A percentile compares a stretch with the other conserved stretches of the same genome.
Conservation (phyloP, 768 basidiomycete genomes). For the Leccinum truebloodii region DNA sequence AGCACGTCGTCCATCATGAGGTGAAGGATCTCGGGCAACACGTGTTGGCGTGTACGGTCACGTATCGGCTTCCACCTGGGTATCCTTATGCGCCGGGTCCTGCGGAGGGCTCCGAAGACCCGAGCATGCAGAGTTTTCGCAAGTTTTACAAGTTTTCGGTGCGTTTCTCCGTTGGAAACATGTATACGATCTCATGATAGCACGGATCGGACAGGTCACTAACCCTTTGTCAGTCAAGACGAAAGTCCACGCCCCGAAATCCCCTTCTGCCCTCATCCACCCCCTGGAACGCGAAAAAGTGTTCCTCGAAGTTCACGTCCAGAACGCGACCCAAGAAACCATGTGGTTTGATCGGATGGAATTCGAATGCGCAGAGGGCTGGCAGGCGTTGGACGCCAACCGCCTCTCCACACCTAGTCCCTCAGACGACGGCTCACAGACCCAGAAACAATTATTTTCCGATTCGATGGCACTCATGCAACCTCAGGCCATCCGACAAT, state of each 20-base stretch:
- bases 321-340: constrained; percentile 78
- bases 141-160: constrained; percentile 94
- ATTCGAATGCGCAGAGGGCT: constrained; percentile 71
- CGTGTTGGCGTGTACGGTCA: constrained; percentile 82
- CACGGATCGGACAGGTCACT: constrained; percentile 60
- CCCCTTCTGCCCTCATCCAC: constrained; percentile 70
- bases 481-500: constrained; percentile 84
- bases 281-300: constrained; percentile 72
- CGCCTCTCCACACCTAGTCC: constrained; percentile 19
- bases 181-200: neutral
- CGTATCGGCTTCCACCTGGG: constrained; percentile 72
- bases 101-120: constrained; percentile 52
- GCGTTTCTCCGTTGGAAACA: constrained; percentile 31
- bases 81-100: constrained; percentile 51
- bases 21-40: constrained; percentile 94
- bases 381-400: constrained; percentile 62
- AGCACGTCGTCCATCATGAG: constrained; percentile 77
- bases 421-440: constrained; percentile 12
- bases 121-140: constrained; percentile 66
- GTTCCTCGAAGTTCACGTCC: constrained; percentile 91
- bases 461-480: constrained; percentile 72
- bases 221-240: constrained; percentile 96
- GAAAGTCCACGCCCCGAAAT: constrained; percentile 78
- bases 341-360: constrained; percentile 82
- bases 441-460: constrained; percentile 48